Evolutionary conservation across 2,329 filamentous ascomycete species (phyloP).

Genomic region (Rhytidhysteron rufulum): DNA sequence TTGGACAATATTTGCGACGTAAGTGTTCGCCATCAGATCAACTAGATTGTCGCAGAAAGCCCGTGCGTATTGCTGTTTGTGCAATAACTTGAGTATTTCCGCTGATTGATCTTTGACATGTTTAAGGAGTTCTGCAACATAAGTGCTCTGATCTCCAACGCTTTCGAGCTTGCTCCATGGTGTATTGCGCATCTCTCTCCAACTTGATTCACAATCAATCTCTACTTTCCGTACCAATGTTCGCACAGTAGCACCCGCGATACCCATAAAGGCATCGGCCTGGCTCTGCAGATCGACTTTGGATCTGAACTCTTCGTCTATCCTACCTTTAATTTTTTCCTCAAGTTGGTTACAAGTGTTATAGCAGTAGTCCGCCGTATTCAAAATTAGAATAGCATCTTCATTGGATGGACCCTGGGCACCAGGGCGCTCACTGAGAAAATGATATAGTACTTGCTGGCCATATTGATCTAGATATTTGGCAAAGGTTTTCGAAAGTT

Average conservation of each 20-base stretch:
- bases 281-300: conserved; percentile 86
- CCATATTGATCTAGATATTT: conserved; percentile 96
- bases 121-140: conserved; percentile 76
- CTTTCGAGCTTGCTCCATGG: conserved; percentile 92
- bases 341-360: conserved; percentile 88
- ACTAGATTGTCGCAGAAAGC: conserved; percentile 97
- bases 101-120: conserved; percentile 67
- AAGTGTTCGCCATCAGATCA: conserved; percentile 75
- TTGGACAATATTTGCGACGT: conserved; percentile 79
- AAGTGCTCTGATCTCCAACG: conserved; percentile 90
- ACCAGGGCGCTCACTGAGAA: conserved; percentile 58
- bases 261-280: conserved; percentile 91
- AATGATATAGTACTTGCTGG: conserved; percentile 80
- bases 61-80: conserved; percentile 89
- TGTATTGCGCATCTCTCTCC: conserved; percentile 96
- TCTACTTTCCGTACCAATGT: conserved; percentile 82
- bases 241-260: conserved; percentile 82
- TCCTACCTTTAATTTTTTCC: conserved; percentile 86
- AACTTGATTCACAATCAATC: conserved; percentile 74
- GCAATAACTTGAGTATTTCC: conserved; percentile 72
- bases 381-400: conserved; percentile 80
- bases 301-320: conserved; percentile 71
- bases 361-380: conserved; percentile 97
- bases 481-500: conserved; percentile 78
- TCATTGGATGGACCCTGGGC: conserved; percentile 61